These are phyloP conservation scores for Gomphus sp. DNA, from an alignment of 1,284 basidiomycete species.

Conservation along the genomic window DNA sequence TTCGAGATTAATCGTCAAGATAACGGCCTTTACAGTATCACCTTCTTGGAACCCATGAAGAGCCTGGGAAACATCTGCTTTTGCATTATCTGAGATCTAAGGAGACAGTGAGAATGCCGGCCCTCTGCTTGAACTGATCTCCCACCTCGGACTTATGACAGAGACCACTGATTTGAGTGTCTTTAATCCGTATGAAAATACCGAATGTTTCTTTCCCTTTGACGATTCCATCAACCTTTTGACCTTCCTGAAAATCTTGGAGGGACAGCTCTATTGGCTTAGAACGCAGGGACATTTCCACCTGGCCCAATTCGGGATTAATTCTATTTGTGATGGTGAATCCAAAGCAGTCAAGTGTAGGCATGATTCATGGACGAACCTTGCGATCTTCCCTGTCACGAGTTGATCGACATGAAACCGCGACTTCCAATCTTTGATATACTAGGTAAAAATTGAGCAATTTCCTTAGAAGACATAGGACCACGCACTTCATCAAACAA, in stretches of 20 bases:
- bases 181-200: slow-evolving; percentile 84
- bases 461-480: slow-evolving; percentile 1
- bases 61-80: slow-evolving; percentile 69
- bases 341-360: slow-evolving; percentile 9
- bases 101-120: slow-evolving; percentile 7
- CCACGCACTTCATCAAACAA: slow-evolving; percentile 76
- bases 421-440: slow-evolving; percentile 90
- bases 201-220: slow-evolving; percentile 84
- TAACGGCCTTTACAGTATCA: slow-evolving; percentile 76
- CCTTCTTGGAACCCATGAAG: slow-evolving; percentile 80
- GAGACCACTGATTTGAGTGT: slow-evolving; percentile 77
- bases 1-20: slow-evolving; percentile 63
- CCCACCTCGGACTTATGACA: slow-evolving; percentile 88
- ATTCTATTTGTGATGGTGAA: slow-evolving; percentile 35
- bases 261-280: slow-evolving; percentile 38
- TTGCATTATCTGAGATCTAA: slow-evolving; percentile 78
- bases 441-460: slow-evolving; percentile 37
- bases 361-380: slow-evolving; percentile 33
- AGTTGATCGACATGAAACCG: slow-evolving; percentile 77
- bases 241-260: slow-evolving; percentile 59
- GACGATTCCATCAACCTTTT: slow-evolving; percentile 68
- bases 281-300: slow-evolving; percentile 83
- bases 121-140: slow-evolving; percentile 2
- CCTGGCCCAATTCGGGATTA: slow-evolving; percentile 58
- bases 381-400: slow-evolving; percentile 78